phyloP scores from a whole-genome alignment of 1,284 basidiomycete species.

The Porogramme epimiltina region DNA sequence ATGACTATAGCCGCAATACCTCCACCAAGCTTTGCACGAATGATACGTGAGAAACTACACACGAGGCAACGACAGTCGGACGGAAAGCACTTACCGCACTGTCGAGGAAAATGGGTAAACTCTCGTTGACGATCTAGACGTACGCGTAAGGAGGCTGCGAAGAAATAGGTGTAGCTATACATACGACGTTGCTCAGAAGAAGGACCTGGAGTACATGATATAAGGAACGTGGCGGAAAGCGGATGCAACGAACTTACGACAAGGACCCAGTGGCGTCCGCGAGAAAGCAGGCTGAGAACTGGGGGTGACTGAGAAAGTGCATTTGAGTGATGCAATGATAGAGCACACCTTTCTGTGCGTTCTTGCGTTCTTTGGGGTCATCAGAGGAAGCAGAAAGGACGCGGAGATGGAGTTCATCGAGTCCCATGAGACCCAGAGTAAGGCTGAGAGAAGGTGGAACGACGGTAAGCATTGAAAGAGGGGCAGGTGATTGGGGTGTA shows the following conservation, averaged over 20 bases:
- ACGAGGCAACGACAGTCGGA: too few species aligned
- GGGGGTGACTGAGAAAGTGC: not conserved
- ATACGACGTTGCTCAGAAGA: constrained; percentile 82
- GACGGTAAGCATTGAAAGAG: too few species aligned
- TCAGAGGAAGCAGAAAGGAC: constrained; percentile 84
- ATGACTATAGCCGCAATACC: constrained; percentile 84
- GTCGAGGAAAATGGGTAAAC: constrained; percentile 92
- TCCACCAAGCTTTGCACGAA: constrained; percentile 65
- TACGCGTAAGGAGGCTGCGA: not conserved
- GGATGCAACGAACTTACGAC: constrained; percentile 57
- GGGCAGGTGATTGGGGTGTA: constrained; percentile 37
- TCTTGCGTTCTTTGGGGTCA: constrained; percentile 62
- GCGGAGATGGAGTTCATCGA: constrained; percentile 90
- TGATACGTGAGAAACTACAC: not conserved
- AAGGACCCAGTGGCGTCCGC: constrained; percentile 93
- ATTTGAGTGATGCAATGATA: not conserved
- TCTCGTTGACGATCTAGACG: constrained; percentile 83
- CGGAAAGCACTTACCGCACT: constrained; percentile 60
- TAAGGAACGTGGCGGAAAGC: too few species aligned
- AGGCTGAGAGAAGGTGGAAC: constrained; percentile 44
- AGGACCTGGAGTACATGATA: constrained; percentile 55
- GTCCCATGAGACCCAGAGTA: constrained; percentile 92
- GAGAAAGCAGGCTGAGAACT: constrained; percentile 79
- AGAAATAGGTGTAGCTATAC: constrained; percentile 30
- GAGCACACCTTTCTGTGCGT: constrained; percentile 70